Base-by-base conservation (phyloP, 768 basidiomycete genomes). In the Tricholoma terreum region DNA sequence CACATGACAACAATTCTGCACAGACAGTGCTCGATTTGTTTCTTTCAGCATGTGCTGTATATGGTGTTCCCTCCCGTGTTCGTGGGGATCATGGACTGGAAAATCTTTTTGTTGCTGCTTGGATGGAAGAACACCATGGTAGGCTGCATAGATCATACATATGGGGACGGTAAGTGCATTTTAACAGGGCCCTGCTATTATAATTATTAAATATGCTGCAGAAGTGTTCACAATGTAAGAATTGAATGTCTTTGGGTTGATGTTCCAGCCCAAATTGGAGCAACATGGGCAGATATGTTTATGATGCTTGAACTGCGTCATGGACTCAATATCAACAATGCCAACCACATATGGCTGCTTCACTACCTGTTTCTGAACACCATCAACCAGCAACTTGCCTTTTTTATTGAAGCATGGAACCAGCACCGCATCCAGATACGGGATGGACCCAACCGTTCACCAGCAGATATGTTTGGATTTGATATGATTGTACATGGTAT, bases 211-310 rank as follows among this genome's bases (percentile, higher is more conserved):
- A n/a, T n/a, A n/a, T n/a, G n/a, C n/a, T n/a, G n/a, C 33, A 74
- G 72, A 24, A 73, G 71, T 57, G 68, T 76, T 5, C 74, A 76
- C 58, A 76, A 76, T 60, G 68, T 71, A 3, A 64, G 71, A 1
- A 76, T 76, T 54, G 75, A 77, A 53, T 57, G 72, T 1, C 62
- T 76, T 2, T 77, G 77, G 76, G 65, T 61, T 19, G 73, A 77
- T 57, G 42, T 43, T 6, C 64, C 71, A 1, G 36, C 54, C 4
- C 64, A 63, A 15, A 56, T 73, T 51, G 71, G 71, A 3, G 50
- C 53, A 4, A 63, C 65, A 31, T 77, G 77, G 77, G 63, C 68
- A n/a, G 55, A 65, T 1, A 61, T 69, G 33, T 77, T 77, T 53
- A 42, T 38, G 2, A 50, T 58, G 2, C 68, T 78, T 3, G 74